These are phyloP conservation scores for Xylariaceae sp. DNA, from an alignment of 2,329 filamentous ascomycete species.

Conservation along the genomic window DNA sequence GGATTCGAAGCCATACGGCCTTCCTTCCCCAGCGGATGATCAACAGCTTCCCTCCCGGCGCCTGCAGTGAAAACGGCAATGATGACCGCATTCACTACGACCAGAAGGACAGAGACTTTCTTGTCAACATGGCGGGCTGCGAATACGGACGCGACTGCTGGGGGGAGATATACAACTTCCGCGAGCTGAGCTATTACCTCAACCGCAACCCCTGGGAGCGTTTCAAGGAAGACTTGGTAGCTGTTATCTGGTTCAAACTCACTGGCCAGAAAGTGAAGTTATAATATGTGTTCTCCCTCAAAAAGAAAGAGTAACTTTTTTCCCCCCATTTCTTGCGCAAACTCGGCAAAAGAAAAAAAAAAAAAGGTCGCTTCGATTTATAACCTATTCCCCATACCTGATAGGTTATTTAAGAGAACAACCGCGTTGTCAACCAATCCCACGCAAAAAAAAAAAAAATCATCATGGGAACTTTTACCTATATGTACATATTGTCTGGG, in stretches of 20 bases:
- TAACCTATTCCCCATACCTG: too few species aligned
- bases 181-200: constrained; percentile 82
- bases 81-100: constrained; percentile 80
- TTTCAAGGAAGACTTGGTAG: constrained; percentile 62
- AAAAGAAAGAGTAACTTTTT: too few species aligned
- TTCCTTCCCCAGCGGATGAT: constrained; percentile 89
- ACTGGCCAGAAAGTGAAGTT: constrained; percentile 57
- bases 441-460: too few species aligned
- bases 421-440: too few species aligned
- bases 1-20: constrained; percentile 81
- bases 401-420: too few species aligned
- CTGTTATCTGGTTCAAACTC: constrained; percentile 56
- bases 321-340: too few species aligned
- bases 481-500: too few species aligned
- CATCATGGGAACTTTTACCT: too few species aligned
- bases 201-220: constrained; percentile 79
- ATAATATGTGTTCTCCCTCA: constrained; percentile 27
- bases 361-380: too few species aligned
- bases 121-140: constrained; percentile 98
- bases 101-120: constrained; percentile 77
- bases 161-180: constrained; percentile 95
- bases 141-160: constrained; percentile 96
- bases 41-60: constrained; percentile 89
- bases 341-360: too few species aligned
- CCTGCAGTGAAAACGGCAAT: constrained; percentile 72